Evolutionary conservation across 129 eudicot species (phyloP), one percentile per base, ranked within the genome.

Genomic region (Helianthus tuberosus): DNA sequence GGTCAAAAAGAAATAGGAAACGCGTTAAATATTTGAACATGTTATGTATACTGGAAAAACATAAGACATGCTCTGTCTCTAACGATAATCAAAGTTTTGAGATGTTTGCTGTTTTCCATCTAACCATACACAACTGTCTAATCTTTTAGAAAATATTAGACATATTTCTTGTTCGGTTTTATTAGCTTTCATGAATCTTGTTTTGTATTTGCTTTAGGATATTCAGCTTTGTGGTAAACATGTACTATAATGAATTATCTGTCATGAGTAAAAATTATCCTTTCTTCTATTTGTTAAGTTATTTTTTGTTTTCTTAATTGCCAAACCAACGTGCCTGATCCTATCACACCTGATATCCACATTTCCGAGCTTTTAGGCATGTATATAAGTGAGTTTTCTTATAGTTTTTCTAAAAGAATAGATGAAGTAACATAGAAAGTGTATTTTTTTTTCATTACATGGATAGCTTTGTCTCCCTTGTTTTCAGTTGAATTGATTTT

Each of bases 281-380:
- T 38, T 52, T 10, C 15, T 3, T 35, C 3, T 16, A 6, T 61
- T 13, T 46, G 8, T 59, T 59, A 60, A 58, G 48, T 44, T 71
- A 17, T 0, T 38, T 16, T 64, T 3, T 2, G 15, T 29, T 51
- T 12, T 51, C n/a, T 53, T 27, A 38, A 20, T 36, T 36, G 72
- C 54, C 52, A 64, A 75, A 64, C 55, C 72, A 20, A 52, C 25
- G 75, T 57, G 51, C 38, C 48, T 62, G 61, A 16, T 32, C 64
- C 72, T 15, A 6, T 53, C 47, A 3, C 74, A 75, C 48, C 47
- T 14, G 50, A 20, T 54, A 53, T 66, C 65, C 0, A 59, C 60
- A 59, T 13, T 29, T 64, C 52, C 32, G 46, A 11, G 66, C 38
- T 66, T 55, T 64, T n/a, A 71, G 75, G 44, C 12, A 13, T 55